These are phyloP conservation scores for Beauveria asiatica DNA, from an alignment of 2,329 filamentous ascomycete species.

Conservation along the genomic window DNA sequence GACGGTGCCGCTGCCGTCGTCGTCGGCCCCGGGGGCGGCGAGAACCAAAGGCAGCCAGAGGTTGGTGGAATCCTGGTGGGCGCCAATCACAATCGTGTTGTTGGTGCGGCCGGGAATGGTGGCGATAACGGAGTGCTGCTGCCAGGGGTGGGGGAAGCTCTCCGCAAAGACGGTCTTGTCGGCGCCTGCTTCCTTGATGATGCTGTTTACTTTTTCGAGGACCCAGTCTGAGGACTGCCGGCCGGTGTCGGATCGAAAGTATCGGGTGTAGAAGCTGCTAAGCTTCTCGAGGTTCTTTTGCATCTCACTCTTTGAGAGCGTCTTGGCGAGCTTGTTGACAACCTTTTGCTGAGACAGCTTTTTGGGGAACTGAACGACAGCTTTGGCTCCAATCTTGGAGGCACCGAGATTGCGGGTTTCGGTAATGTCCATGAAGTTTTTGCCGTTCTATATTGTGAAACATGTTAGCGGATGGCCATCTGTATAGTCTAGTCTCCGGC, in stretches of 20 bases:
- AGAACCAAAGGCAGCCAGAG: conserved; percentile 78
- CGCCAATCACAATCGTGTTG: conserved; percentile 80
- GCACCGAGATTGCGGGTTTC: conserved; percentile 54
- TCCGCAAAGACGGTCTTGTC: conserved; percentile 58
- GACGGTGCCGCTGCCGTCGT: conserved; percentile 86
- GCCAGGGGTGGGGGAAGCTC: conserved; percentile 76
- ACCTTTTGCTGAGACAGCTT: conserved; percentile 56
- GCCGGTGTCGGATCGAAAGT: conserved; percentile 72
- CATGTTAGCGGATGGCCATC: background rate
- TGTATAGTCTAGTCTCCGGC: background rate
- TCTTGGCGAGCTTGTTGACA: conserved; percentile 56
- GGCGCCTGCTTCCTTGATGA: conserved; percentile 64
- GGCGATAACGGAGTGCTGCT: conserved; percentile 84
- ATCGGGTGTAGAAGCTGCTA: conserved; percentile 71
- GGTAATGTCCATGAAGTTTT: conserved; percentile 93
- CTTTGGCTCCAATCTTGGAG: conserved; percentile 24
- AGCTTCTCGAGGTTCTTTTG: conserved; percentile 67
- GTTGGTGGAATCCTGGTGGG: conserved; percentile 94
- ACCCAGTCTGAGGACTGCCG: conserved; percentile 84
- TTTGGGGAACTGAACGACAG: conserved; percentile 52
- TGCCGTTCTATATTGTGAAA: conserved; percentile 46
- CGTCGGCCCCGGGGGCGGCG: conserved; percentile 85
- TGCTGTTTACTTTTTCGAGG: conserved; percentile 61
- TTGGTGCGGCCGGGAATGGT: conserved; percentile 80
- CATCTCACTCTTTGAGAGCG: conserved; percentile 71